Base-by-base conservation (phyloP, 805 yeast species). In the Alloascoidea hylecoeti region DNA sequence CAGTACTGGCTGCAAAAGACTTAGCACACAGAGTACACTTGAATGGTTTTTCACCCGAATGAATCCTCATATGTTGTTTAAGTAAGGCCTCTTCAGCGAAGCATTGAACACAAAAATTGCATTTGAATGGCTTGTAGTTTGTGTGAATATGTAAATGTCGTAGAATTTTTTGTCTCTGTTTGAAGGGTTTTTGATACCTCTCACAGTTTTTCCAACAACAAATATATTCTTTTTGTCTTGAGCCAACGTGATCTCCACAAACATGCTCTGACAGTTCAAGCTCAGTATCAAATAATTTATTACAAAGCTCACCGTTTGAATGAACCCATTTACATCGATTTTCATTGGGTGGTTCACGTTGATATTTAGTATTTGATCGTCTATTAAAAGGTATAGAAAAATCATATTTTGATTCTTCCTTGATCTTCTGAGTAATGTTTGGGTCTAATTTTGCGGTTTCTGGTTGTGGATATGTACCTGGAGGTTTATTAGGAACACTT, bases 91-190 rank as follows among this genome's bases (percentile, higher is more conserved):
- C 83, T 34, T 81, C 83, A 3, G 94, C 82, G 56, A 89, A 86
- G 9, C 64, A 53, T 40, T 77, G 74, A 2, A 72, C 67, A 54
- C 98, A 92, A 0, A 67, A 52, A 0, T 60, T 49, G 57, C 98
- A 92, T 41, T 64, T 63, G 53, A 69, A 80, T 0, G 96, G 96
- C 52, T 78, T 76, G 53, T 79, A 75, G 41, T 78, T 75, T 0
- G 97, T 84, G 55, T 92, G 98, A 3, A 79, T 78, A 55, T 81
- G 92, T 36, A 92, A 60, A 58, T 89, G 98, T 33, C 98, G 68
- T 13, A 81, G 58, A 5, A 86, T 60, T 56, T 89, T 92, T 49
- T 89, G 97, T 18, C 92, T 66, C 53, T 89, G 97, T 5, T 70
- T 57, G 51, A 89, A 92, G 2, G 68, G 67, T 43, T 70, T 66